Evolutionary conservation across 1,284 basidiomycete species (phyloP).

Genomic region (Trichosporon coremiiforme): DNA sequence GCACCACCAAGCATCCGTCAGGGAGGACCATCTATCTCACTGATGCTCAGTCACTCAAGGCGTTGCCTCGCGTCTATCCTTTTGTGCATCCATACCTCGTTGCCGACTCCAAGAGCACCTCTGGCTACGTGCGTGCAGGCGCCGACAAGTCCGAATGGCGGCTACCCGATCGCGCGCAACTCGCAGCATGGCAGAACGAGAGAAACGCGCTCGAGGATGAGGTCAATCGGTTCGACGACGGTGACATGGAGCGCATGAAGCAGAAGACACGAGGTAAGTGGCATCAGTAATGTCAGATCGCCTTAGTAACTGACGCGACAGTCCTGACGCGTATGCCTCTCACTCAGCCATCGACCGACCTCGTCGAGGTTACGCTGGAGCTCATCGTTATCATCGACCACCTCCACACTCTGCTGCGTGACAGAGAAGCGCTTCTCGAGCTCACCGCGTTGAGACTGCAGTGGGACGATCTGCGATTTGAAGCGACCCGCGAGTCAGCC

Average conservation of each 20-base stretch:
- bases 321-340: conserved; percentile 86
- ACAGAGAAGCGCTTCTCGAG: conserved; percentile 74
- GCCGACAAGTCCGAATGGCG: conserved; percentile 33
- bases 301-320: conserved; percentile 50
- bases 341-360: conserved; percentile 86
- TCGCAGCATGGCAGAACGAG: conserved; percentile 74
- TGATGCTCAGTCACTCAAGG: conserved; percentile 69
- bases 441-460: conserved; percentile 69
- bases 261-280: conserved; percentile 82
- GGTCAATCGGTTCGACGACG: conserved; percentile 83
- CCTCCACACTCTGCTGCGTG: conserved; percentile 78
- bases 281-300: no score
- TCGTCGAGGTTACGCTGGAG: conserved; percentile 89
- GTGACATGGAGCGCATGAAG: conserved; percentile 84
- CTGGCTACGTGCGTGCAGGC: conserved; percentile 30
- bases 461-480: conserved; percentile 79
- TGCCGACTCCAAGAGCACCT: conserved; percentile 26
- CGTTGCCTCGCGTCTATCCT: conserved; percentile 75
- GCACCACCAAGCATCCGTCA: not conserved
- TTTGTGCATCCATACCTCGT: conserved; percentile 64
- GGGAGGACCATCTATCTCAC: not conserved
- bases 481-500: conserved; percentile 69
- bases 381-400: conserved; percentile 88
- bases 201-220: conserved; percentile 87
- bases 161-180: conserved; percentile 67